Conservation (phyloP, 768 basidiomycete species). For the Dioszegia aurantiaca region DNA sequence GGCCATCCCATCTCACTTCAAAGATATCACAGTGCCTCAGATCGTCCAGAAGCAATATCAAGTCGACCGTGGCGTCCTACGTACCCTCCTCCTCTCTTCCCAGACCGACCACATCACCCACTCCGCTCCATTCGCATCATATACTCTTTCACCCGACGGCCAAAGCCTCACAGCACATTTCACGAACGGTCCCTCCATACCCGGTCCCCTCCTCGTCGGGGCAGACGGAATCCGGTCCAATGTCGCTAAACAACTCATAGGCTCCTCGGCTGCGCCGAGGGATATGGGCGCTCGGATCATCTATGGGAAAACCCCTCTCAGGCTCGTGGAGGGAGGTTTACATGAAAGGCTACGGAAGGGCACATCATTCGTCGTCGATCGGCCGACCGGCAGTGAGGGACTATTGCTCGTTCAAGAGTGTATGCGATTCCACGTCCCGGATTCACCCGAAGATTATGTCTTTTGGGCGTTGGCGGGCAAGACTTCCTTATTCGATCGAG, state of each 20-base stretch:
- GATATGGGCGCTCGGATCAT: constrained; percentile 20
- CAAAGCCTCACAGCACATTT: constrained; percentile 20
- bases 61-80: constrained; percentile 20
- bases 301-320: constrained; percentile 26
- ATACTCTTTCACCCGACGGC: constrained; percentile 5
- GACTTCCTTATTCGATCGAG: background rate
- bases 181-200: constrained; percentile 17
- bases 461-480: constrained; percentile 20
- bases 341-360: constrained; percentile 6
- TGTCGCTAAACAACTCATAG: constrained; percentile 19
- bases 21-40: background rate
- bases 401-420: constrained; percentile 18
- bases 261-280: background rate
- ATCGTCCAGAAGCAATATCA: constrained; percentile 1
- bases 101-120: constrained; percentile 7
- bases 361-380: constrained; percentile 13
- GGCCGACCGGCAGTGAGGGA: background rate
- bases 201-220: constrained; percentile 24
- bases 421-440: constrained; percentile 21
- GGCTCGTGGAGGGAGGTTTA: constrained; percentile 4
- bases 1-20: too few relatives aligned
- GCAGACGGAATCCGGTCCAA: constrained; percentile 21
- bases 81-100: constrained; percentile 12
- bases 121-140: constrained; percentile 8
- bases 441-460: constrained; percentile 20